Percentiles rank a stretch among this genome's conserved stretches.
These are phyloP conservation scores for Ascochyta fabae DNA, from an alignment of 2,329 filamentous ascomycete genomes.

Conservation along the genomic window DNA sequence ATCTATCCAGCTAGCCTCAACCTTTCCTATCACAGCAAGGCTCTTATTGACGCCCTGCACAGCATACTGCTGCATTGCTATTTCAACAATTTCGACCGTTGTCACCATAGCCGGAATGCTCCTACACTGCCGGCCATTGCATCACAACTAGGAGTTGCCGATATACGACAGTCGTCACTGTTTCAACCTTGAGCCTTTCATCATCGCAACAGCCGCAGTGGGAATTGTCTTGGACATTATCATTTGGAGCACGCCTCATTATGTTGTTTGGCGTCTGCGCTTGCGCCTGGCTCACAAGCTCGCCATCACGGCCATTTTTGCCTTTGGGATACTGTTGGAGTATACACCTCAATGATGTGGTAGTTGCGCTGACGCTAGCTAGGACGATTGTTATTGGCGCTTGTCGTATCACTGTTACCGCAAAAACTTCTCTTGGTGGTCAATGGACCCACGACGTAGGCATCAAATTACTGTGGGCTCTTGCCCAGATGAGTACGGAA, in stretches of 20 bases:
- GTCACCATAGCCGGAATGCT: conserved; percentile 16
- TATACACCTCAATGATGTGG: no score
- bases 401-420: neutral
- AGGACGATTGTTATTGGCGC: conserved; percentile 7
- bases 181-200: conserved; percentile 23
- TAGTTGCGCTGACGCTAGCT: neutral
- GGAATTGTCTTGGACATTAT: conserved; percentile 28
- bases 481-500: conserved; percentile 31
- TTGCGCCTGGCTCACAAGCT: conserved; percentile 32
- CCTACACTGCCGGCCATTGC: conserved; percentile 31
- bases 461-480: conserved; percentile 26
- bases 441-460: conserved; percentile 28
- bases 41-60: conserved; percentile 19
- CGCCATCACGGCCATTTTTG: conserved; percentile 33
- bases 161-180: conserved; percentile 25
- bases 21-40: neutral
- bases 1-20: conserved; percentile 4
- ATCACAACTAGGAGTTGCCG: conserved; percentile 30
- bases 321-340: conserved; percentile 31
- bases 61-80: conserved; percentile 27
- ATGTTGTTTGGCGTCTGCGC: conserved; percentile 33
- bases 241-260: conserved; percentile 35
- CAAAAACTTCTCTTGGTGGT: neutral
- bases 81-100: conserved; percentile 20
- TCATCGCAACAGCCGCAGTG: conserved; percentile 14